Percentiles rank a stretch among this genome's conserved stretches.
phyloP scores from a whole-genome alignment of 2,329 filamentous ascomycete genomes.

The Sporothrix pallida region DNA sequence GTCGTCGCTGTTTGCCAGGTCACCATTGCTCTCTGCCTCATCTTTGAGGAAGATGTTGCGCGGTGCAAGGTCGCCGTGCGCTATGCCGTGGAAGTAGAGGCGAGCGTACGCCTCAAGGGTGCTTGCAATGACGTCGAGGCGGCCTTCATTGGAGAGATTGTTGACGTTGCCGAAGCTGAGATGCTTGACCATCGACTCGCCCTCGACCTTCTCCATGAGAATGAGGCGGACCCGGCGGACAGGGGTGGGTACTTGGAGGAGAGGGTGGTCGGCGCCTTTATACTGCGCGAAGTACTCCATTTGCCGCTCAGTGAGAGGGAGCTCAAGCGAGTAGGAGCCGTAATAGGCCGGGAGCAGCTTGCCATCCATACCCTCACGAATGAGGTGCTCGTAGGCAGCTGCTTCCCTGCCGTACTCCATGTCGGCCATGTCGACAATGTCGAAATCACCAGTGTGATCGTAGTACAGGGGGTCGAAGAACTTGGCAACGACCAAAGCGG shows the following conservation, averaged over 20 bases:
- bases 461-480: conserved; percentile 38
- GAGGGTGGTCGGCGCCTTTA: neutral
- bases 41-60: conserved; percentile 36
- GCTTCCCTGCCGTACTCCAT: conserved; percentile 37
- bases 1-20: neutral
- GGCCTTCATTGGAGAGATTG: conserved; percentile 16
- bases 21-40: neutral
- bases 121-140: conserved; percentile 33
- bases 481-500: conserved; percentile 35
- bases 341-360: conserved; percentile 34
- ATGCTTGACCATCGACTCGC: conserved; percentile 33
- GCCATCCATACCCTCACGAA: conserved; percentile 33
- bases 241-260: neutral
- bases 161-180: conserved; percentile 35
- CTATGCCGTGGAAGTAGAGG: conserved; percentile 36
- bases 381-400: conserved; percentile 36
- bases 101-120: conserved; percentile 35
- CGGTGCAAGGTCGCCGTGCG: conserved; percentile 36
- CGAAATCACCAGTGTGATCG: conserved; percentile 33
- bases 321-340: conserved; percentile 33
- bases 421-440: conserved; percentile 37
- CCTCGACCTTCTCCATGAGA: conserved; percentile 32
- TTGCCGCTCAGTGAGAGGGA: conserved; percentile 33
- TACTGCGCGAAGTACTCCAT: neutral
- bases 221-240: conserved; percentile 35